Evolutionary conservation across 2,329 filamentous ascomycete species (phyloP), one percentile per base, ranked within the genome.

Genomic region (Trichophaea hybrida): DNA sequence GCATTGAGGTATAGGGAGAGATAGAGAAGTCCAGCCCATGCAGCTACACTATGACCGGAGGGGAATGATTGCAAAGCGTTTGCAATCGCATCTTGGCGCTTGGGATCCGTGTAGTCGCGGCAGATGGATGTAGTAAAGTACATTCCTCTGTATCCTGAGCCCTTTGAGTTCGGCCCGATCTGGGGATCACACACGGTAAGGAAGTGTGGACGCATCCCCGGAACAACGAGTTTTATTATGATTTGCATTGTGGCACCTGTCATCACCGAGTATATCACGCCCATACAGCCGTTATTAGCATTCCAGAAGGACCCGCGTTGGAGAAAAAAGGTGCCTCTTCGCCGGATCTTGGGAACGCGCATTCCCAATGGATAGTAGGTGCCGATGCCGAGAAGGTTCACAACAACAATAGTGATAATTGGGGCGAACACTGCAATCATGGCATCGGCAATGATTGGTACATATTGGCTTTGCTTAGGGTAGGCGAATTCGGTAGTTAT

Each of bases 21-120:
- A 24, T 65, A 66, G 33, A 65, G 55, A 17, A 66, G 55, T 12
- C 65, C 65, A 15, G 61, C 64, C 61, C 59, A 65, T 3, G 64
- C 58, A 5, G 64, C 65, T 15, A 61, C 57, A 49, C 59, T 59
- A 33, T 66, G 65, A 4, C 65, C 65, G 33, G 61, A 64, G 15
- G 65, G 65, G 44, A 65, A 66, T 5, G 57, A 61, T 57, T 66
- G 65, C 60, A 66, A 61, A 5, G 65, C 64, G 46, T 66, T 66
- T 33, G 65, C 65, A 34, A 65, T 61, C 32, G 57, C 38, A 48
- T 63, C 60, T 6, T 51, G 61, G 2, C 63, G 55, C 31, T 52
- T 60, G 10, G 12, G 38, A 24, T 60, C 43, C 24, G 46, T 50
- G 31, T 60, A 58, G 52, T 65, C 60, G 13, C 62, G 58, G 52